Conservation (phyloP, 345 rosid species). For the Triadica sebifera region DNA sequence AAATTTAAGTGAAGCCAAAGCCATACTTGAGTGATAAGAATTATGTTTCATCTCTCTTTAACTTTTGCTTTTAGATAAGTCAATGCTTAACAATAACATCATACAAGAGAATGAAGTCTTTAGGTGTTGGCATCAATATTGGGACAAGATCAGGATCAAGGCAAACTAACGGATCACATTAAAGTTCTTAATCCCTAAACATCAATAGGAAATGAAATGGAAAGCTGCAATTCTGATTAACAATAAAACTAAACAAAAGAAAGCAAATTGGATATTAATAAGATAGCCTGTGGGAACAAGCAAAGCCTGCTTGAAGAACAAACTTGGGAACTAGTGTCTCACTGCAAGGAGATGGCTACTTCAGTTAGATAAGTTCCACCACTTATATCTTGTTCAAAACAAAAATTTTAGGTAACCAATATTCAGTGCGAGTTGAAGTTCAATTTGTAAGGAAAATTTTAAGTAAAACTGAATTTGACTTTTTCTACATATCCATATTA, state of each 20-base stretch:
- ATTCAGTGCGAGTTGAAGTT: conserved; percentile 20
- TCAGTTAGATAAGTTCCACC: not conserved
- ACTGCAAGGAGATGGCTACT: too few relatives aligned
- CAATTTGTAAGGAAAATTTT: not conserved
- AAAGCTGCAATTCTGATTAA: not conserved
- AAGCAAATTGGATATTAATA: too few relatives aligned
- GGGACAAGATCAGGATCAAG: not conserved
- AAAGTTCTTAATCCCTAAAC: not conserved
- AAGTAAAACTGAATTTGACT: not conserved
- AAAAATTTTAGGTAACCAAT: not conserved
- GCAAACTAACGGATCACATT: too few relatives aligned
- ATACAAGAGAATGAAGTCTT: not conserved
- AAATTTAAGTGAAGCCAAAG: not conserved
- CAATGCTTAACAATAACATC: conserved; percentile 1
- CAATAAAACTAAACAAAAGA: too few relatives aligned
- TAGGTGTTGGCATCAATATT: not conserved
- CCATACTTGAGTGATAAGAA: not conserved
- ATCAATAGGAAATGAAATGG: not conserved
- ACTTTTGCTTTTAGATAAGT: not conserved
- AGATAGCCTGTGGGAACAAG: too few relatives aligned
- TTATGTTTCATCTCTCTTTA: not conserved
- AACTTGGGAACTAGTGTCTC: too few relatives aligned
- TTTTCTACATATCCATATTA: not conserved
- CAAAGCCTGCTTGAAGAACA: too few relatives aligned
- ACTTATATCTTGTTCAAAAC: not conserved